These are phyloP conservation scores for Leccinum broughii DNA, from an alignment of 768 basidiomycete species.

Conservation along the genomic window DNA sequence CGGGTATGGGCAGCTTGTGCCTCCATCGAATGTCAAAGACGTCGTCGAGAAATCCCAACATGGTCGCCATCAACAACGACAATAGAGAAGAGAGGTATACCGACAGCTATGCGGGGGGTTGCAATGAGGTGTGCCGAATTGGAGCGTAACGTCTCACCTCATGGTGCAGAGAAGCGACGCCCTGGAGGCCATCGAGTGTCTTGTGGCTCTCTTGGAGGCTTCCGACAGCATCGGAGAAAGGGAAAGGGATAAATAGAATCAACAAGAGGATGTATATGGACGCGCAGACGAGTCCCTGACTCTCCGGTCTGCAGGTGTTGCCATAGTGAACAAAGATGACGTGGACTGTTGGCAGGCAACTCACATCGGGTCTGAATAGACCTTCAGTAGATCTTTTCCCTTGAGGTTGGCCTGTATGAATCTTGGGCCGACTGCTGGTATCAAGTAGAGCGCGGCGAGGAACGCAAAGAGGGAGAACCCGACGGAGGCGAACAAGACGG, in stretches of 20 bases:
- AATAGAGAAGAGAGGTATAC: conserved; percentile 92
- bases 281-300: conserved; percentile 88
- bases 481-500: conserved; percentile 72
- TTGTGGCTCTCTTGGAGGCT: conserved; percentile 44
- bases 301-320: conserved; percentile 74
- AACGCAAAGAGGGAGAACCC: conserved; percentile 88
- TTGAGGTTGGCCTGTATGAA: conserved; percentile 82
- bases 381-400: conserved; percentile 87
- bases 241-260: conserved; percentile 93
- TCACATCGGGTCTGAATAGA: conserved; percentile 69
- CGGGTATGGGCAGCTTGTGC: conserved; percentile 95
- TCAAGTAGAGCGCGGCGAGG: conserved; percentile 67
- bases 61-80: conserved; percentile 88
- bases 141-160: conserved; percentile 51
- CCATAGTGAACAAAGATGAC: background rate
- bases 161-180: conserved; percentile 65
- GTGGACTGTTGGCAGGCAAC: conserved; percentile 21
- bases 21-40: conserved; percentile 99
- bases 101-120: conserved; percentile 56
- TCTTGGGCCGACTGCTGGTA: conserved; percentile 79
- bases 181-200: conserved; percentile 45
- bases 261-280: conserved; percentile 83
- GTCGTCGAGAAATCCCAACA: conserved; percentile 96
- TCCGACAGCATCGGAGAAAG: conserved; percentile 75
- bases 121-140: background rate